Conservation (phyloP, 192 early-diverging fungal species). For the Coemansia biformis region DNA sequence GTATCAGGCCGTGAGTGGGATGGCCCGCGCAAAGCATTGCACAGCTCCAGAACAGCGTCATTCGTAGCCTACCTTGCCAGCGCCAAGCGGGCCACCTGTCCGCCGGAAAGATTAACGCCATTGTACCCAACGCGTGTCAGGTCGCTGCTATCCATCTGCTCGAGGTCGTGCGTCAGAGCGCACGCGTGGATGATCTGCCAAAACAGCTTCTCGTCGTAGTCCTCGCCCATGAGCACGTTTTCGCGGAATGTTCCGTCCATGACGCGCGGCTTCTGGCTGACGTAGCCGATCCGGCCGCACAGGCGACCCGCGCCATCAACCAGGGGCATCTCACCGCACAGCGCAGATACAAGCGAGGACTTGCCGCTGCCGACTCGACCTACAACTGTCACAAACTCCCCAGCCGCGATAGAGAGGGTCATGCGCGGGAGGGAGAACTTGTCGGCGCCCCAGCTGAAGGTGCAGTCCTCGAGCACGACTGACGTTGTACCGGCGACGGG, state of each 20-base stretch:
- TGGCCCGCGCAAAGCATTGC: too few species aligned
- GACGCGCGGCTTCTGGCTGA: conserved; percentile 40
- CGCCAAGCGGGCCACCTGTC: conserved; percentile 59
- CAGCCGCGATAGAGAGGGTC: conserved; percentile 54
- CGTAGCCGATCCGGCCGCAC: conserved; percentile 53
- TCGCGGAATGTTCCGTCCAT: conserved; percentile 7
- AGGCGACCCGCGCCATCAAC: conserved; percentile 59
- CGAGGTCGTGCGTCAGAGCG: conserved; percentile 25
- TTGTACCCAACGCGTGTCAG: conserved; percentile 52
- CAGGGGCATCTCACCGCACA: conserved; percentile 84
- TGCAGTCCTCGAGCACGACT: conserved; percentile 15
- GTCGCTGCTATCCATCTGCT: conserved; percentile 25
- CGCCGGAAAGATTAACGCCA: conserved; percentile 59
- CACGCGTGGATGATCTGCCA: too few species aligned
- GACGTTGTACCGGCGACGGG: not conserved
- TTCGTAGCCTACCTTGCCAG: conserved; percentile 46
- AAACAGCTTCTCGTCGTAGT: not conserved
- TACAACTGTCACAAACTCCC: conserved; percentile 72
- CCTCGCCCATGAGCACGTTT: too few species aligned
- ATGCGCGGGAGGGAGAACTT: conserved; percentile 56
- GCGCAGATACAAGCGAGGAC: conserved; percentile 54
- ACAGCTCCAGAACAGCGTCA: too few species aligned
- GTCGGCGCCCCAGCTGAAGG: conserved; percentile 23
- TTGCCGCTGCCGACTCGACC: conserved; percentile 81
- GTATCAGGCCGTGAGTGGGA: too few species aligned